phyloP scores from a whole-genome alignment of 805 yeast species.

The Lipomyces spencermartinsiae region DNA sequence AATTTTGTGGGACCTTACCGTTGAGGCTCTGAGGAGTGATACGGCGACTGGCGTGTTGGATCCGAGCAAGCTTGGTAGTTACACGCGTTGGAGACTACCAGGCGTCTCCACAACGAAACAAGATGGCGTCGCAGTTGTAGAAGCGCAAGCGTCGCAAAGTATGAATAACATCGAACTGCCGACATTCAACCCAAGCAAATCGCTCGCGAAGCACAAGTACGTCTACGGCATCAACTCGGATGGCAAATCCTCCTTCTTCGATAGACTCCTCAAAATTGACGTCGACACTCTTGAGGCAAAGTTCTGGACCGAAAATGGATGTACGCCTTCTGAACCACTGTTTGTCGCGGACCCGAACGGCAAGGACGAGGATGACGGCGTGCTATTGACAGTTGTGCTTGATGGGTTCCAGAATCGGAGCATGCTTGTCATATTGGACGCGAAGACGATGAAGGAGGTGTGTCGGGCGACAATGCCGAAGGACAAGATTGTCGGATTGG shows the following conservation, averaged over 20 bases:
- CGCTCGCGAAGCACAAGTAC: conserved; percentile 10
- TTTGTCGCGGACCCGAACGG: conserved; percentile 19
- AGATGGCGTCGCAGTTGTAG: conserved; percentile 13
- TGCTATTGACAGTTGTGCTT: conserved; percentile 27
- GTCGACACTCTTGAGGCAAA: conserved; percentile 2
- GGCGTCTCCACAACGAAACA: conserved; percentile 6
- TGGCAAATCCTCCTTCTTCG: conserved; percentile 16
- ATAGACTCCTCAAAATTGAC: conserved; percentile 15
- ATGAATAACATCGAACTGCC: conserved; percentile 20
- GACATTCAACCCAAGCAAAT: conserved; percentile 5
- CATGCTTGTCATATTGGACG: conserved; percentile 29
- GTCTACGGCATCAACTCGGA: conserved; percentile 14
- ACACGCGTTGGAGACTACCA: conserved; percentile 22
- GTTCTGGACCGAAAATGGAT: conserved; percentile 17
- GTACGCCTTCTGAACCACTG: conserved; percentile 21
- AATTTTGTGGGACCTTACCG: conserved; percentile 10
- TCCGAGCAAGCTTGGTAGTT: neutral
- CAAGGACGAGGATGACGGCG: conserved; percentile 28
- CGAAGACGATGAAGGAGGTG: conserved; percentile 30
- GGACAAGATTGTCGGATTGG: conserved; percentile 27
- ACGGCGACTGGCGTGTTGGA: conserved; percentile 11
- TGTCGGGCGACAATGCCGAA: conserved; percentile 28
- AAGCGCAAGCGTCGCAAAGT: neutral
- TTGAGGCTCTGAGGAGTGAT: conserved; percentile 19
- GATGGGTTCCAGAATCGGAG: conserved; percentile 25